A percentile compares a stretch with the other conserved stretches of the same genome.
Conservation (phyloP, 1,139 yeast species). For the Scheffersomyces stambukii region DNA sequence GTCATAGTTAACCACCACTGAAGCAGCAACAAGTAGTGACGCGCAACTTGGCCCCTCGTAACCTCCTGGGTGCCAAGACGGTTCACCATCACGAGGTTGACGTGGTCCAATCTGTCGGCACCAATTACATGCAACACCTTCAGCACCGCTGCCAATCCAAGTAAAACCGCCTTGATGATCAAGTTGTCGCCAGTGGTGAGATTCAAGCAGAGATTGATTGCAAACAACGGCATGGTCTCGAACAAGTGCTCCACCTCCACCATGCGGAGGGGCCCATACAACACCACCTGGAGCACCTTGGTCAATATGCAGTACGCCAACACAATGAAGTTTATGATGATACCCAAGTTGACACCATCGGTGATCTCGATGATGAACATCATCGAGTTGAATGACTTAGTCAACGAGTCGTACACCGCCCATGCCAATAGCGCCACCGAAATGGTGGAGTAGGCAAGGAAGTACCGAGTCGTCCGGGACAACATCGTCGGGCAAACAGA, state of each 20-base stretch:
- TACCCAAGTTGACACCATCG: conserved; percentile 31
- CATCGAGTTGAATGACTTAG: conserved; percentile 22
- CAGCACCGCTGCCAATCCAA: conserved; percentile 46
- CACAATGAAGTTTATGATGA: conserved; percentile 29
- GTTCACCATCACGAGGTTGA: conserved; percentile 33
- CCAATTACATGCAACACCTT: conserved; percentile 76
- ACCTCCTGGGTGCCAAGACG: conserved; percentile 21
- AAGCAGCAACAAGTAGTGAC: conserved; percentile 6
- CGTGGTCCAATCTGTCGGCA: conserved; percentile 56
- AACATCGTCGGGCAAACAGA: too few species aligned
- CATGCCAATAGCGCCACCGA: conserved; percentile 23
- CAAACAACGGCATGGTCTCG: conserved; percentile 58
- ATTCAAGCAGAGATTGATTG: conserved; percentile 59
- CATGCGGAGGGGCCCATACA: conserved; percentile 74
- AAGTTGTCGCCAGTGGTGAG: conserved; percentile 57
- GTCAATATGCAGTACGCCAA: conserved; percentile 38
- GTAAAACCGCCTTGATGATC: conserved; percentile 41
- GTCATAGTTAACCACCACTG: conserved; percentile 30
- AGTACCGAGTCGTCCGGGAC: conserved; percentile 17
- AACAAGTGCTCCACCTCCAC: conserved; percentile 76
- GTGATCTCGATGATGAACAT: conserved; percentile 30
- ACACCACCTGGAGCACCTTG: conserved; percentile 38
- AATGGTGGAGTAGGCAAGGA: conserved; percentile 21
- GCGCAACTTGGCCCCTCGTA: conserved; percentile 11
- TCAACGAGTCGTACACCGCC: conserved; percentile 24